Evolutionary conservation across 768 basidiomycete genomes (phyloP), one percentile per base, ranked within the genome.

Genomic region (Phanerochaete carnosa): DNA sequence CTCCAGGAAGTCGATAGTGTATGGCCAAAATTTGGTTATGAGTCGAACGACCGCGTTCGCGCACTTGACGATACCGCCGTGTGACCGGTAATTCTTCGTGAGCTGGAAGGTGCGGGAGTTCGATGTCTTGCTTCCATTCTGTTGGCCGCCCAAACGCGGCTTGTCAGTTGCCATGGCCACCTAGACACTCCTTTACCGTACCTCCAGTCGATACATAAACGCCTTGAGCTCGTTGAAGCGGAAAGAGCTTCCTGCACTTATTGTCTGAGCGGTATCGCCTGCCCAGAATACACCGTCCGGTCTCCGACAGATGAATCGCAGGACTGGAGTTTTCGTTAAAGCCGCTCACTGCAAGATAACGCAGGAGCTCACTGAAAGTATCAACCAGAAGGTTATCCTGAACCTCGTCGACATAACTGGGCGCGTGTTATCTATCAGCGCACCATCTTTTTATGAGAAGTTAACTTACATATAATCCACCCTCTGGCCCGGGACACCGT

Each of bases 181-280:
- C n/a, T n/a, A 59, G 22, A 52, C 2, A 23, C 32, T 11, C 4
- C 26, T 54, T 26, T 5, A 6, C 26, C 59, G 25, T 56, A 85
- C 88, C 74, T 90, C 87, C 0, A 84, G 67, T 45, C 85, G 79
- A 58, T 80, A 82, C 46, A 88, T 65, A 64, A 87, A 87, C 0
- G 88, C 81, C 66, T 86, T 89, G 55, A 90, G 65, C 46, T 89
- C 89, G 57, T 87, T 74, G 66, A 90, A 90, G n/a, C 84, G 73
- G 66, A 91, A 90, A 0, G 86, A 80, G 60, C 85, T 87, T 16
- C 88, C 89, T 1, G 82, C 80, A 0, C 86, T 84, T 32, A 91
- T 90, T 0, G 89, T 87, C 62, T 90, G 89, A 0, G 89, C 88
- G 0, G 89, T 90, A 65, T 90, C 89, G 0, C 89, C 89, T 1